Base-by-base conservation (phyloP, 2,329 filamentous ascomycete genomes). In the Aspergillus fumigatus region DNA sequence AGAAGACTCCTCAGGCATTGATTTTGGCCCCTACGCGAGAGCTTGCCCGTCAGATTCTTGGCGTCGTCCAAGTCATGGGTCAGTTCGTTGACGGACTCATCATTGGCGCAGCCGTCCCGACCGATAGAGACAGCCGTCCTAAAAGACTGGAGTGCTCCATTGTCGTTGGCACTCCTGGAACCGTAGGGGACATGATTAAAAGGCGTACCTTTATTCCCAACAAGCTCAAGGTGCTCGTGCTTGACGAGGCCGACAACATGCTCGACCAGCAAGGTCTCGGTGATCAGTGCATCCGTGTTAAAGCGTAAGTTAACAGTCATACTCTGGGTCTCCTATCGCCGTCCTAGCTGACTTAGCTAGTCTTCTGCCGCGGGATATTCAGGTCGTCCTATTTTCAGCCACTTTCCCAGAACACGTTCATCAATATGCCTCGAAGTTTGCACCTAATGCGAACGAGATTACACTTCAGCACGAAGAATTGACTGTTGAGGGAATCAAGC, bases 181-280 rank as follows among this genome's bases (percentile, higher is more conserved):
- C 93, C 0, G 90, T 94, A 50, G 88, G 89, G 79, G 94, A 97
- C 69, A 81, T 94, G 66, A 88, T 97, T 67, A 87, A 88, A 68
- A 86, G 87, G 66, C 83, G 86, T 63, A 83, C 89, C 68, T 82
- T 99, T 62, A 85, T 96, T 65, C 75, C 85, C 0, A 84, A 82
- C 19, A 77, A 86, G 56, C 80, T 99, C 64, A 90, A 86, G 73
- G 84, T 96, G 8, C 82, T 99, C 59, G 93, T 97, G 55, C 82
- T 99, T 53, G 94, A 99, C 69, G 94, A 99, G 78, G 94, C 94
- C 56, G 94, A 99, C 78, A 97, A 97, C 78, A 99, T 99, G 94
- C 80, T 99, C 58, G 94, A 97, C 70, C 88, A 93, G 75, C 91
- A 96, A 76, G 93, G 94, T 52, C 81, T 99, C 54, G 94, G 94